Base-by-base conservation (phyloP, 2,329 filamentous ascomycete species). In the Fusarium equiseti region DNA sequence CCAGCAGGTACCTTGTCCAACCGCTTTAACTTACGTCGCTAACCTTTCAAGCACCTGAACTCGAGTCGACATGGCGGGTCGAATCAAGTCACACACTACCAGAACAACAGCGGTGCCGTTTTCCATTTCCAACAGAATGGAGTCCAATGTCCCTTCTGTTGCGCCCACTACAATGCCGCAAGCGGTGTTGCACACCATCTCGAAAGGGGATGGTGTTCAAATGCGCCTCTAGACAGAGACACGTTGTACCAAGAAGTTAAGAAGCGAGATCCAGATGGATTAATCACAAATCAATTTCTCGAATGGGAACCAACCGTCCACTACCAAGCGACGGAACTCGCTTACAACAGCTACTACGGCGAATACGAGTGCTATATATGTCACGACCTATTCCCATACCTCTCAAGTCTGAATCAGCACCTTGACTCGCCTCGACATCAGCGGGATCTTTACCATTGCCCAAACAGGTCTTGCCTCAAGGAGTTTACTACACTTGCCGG, bases 131-230 rank as follows among this genome's bases (percentile, higher is more conserved):
- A 43, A 4, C 32, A 24, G 32, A 42, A 3, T 11, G 48, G 27
- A 2, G 26, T 72, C 79, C 80, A 44, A 0, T 92, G 89, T 53
- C 88, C 86, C 0, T 90, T 88, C 72, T 91, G 89, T 77, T 74
- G 79, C 38, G 63, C 49, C 4, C 29, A 11, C 5, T 87, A 82
- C 65, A 78, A 82, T 12, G 84, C 85, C 0, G 87, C 88, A 3
- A 87, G 84, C 2, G 89, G 87, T 6, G 69, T 90, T 7, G 74
- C 80, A 1, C 81, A 89, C 73, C 87, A 91, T 66, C 77, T 91
- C 1, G 89, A 91, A 68, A 77, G 72, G 1, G 85, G 85, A n/a
- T 77, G 80, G 1, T 91, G 89, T 54, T 82, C 82, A 0, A 76
- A 76, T 0, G 85, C 86, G 0, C 78, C 75, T 0, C 45, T 89